Percentiles rank a stretch among this genome's conserved stretches.
Conservation (phyloP, 805 yeast species). For the Kodamaea fukazawae region DNA sequence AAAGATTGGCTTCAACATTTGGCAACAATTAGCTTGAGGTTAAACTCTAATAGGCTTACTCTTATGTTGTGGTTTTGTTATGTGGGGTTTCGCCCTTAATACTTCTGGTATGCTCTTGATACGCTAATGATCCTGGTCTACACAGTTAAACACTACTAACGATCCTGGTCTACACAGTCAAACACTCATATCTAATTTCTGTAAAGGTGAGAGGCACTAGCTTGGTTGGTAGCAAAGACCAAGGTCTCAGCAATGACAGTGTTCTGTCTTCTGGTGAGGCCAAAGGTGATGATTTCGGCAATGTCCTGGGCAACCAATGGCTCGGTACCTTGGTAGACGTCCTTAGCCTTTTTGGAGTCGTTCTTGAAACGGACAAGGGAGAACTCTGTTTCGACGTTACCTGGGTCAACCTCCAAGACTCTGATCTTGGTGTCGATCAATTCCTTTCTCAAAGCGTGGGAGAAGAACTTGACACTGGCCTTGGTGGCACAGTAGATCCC, state of each 20-base stretch:
- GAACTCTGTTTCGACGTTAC: conserved; percentile 78
- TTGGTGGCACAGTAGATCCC: conserved; percentile 75
- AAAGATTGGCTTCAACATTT: too few species aligned
- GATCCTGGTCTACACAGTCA: background rate
- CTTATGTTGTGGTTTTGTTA: too few species aligned
- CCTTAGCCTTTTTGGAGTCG: conserved; percentile 56
- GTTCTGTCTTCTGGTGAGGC: conserved; percentile 63
- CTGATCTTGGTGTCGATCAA: conserved; percentile 66
- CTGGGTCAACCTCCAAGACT: conserved; percentile 74
- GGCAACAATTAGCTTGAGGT: too few species aligned
- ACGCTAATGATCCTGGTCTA: too few species aligned
- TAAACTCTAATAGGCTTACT: too few species aligned
- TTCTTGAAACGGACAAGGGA: conserved; percentile 64
- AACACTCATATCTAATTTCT: conserved; percentile 8
- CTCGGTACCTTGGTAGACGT: conserved; percentile 62
- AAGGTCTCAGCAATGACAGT: conserved; percentile 78
- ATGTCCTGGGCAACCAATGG: conserved; percentile 73
- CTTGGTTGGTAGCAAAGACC: conserved; percentile 85
- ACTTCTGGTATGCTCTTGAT: too few species aligned
- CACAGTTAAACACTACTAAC: background rate
- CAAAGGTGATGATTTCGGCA: conserved; percentile 71
- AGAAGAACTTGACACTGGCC: conserved; percentile 68
- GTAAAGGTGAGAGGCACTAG: conserved; percentile 66
- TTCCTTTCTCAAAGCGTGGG: conserved; percentile 73
- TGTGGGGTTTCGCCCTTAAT: too few species aligned